These are phyloP conservation scores for Diaporthe humulicola DNA, from an alignment of 2,329 filamentous ascomycete genomes.

Conservation along the genomic window DNA sequence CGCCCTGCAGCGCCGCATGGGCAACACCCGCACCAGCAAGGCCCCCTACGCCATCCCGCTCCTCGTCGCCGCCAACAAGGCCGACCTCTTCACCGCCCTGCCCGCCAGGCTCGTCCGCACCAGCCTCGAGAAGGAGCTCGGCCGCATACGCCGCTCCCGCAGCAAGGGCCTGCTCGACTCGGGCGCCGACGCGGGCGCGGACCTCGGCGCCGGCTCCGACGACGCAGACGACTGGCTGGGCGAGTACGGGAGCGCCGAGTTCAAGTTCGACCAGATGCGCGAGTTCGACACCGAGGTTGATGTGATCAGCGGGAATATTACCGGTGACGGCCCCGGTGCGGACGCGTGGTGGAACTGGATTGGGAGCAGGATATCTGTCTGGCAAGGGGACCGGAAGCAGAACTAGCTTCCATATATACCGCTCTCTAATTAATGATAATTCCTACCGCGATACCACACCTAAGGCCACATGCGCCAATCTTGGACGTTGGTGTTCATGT, in stretches of 20 bases:
- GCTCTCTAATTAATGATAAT: conserved; percentile 13
- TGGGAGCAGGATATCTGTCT: conserved; percentile 74
- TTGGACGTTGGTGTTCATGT: not conserved
- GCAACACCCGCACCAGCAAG: conserved; percentile 57
- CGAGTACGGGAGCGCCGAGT: conserved; percentile 81
- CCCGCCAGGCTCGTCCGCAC: conserved; percentile 82
- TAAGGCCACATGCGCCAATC: not conserved
- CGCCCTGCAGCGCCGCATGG: conserved; percentile 77
- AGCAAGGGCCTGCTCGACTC: conserved; percentile 88
- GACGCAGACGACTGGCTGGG: conserved; percentile 90
- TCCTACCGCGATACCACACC: not conserved
- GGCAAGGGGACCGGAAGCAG: conserved; percentile 30
- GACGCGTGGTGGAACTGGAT: conserved; percentile 95
- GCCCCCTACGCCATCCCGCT: conserved; percentile 75
- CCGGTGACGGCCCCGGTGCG: conserved; percentile 75
- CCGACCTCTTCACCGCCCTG: conserved; percentile 93
- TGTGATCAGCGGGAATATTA: conserved; percentile 81
- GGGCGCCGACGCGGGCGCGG: conserved; percentile 75
- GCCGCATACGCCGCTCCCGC: conserved; percentile 80
- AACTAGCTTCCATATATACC: not conserved
- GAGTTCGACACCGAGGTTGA: conserved; percentile 86
- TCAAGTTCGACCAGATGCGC: conserved; percentile 84
- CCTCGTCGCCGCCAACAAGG: conserved; percentile 92
- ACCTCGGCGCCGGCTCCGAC: conserved; percentile 69
- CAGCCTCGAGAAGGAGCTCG: conserved; percentile 84